Percentiles rank a stretch among this genome's conserved stretches.
These are phyloP conservation scores for Alternaria sp. DNA, from an alignment of 2,329 filamentous ascomycete species.

Conservation along the genomic window DNA sequence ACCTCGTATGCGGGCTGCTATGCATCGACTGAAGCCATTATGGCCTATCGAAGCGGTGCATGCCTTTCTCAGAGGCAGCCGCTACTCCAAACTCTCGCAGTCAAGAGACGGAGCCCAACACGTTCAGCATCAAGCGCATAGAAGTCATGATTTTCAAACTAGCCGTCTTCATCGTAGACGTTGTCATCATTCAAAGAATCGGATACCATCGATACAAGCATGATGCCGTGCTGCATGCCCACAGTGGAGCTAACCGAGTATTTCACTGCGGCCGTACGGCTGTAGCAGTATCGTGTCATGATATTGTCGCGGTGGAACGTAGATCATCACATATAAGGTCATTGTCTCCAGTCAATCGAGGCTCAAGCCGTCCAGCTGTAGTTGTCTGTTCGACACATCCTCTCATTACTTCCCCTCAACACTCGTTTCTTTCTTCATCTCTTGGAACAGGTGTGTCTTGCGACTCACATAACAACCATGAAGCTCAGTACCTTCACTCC, in stretches of 20 bases:
- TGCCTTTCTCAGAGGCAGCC: not conserved
- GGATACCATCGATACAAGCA: constrained; percentile 19
- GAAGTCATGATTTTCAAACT: not conserved
- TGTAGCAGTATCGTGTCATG: constrained; percentile 1
- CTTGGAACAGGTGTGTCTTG: not conserved
- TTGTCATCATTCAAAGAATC: not conserved
- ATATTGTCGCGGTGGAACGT: constrained; percentile 3
- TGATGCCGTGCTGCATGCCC: constrained; percentile 27
- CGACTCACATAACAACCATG: constrained; percentile 20
- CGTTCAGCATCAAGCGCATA: not conserved
- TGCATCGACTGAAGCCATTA: not conserved
- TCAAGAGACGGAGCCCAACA: not conserved
- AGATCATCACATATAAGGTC: constrained; percentile 22
- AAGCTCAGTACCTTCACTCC: constrained; percentile 22
- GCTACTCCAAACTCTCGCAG: not conserved
- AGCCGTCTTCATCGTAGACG: not conserved
- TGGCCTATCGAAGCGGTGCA: not conserved
- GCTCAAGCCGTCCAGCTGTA: constrained; percentile 7
- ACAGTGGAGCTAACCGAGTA: constrained; percentile 16
- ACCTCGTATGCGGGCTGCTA: not conserved
- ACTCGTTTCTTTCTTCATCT: not conserved
- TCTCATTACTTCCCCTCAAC: constrained; percentile 21
- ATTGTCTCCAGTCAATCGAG: not conserved
- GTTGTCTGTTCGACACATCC: constrained; percentile 15
- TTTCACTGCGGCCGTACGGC: constrained; percentile 7